A percentile compares a stretch with the other conserved stretches of the same genome.
Conservation (phyloP, 345 rosid species). For the Eucalyptus leucophloia region DNA sequence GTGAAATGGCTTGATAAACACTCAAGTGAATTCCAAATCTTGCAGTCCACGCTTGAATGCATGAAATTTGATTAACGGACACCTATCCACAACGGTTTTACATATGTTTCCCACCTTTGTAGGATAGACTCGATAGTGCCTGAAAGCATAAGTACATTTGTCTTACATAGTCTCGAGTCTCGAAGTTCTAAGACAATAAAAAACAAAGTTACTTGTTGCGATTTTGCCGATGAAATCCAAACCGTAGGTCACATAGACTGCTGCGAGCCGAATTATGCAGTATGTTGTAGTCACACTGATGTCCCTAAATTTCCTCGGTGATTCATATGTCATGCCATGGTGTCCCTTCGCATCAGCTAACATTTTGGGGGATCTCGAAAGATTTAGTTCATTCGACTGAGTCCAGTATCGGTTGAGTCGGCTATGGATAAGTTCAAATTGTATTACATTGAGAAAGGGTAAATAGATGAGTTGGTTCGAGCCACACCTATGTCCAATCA, state of each 20-base stretch:
- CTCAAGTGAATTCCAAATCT: not conserved
- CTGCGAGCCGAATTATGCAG: not conserved
- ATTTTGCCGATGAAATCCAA: not conserved
- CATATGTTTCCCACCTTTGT: not conserved
- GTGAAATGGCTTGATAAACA: not conserved
- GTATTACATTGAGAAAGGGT: not conserved
- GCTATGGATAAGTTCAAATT: not conserved
- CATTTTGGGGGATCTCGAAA: not conserved
- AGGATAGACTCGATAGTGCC: not conserved
- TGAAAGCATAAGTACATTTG: not conserved
- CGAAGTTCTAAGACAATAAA: not conserved
- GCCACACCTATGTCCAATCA: not conserved
- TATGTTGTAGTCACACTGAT: not conserved
- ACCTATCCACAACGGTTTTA: not conserved
- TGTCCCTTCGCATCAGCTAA: not conserved
- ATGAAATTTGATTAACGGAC: not conserved
- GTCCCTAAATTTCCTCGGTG: not conserved
- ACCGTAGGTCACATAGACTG: not conserved
- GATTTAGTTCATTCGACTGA: not conserved
- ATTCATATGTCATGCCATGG: not conserved
- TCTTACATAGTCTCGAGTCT: not conserved
- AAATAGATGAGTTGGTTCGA: not conserved
- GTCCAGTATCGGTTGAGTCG: not conserved
- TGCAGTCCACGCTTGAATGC: not conserved
- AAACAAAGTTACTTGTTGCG: not conserved